Evolutionary conservation across 257 asterid species (phyloP), one percentile per base, ranked within the genome.

Genomic region (Nicotiana tabacum): DNA sequence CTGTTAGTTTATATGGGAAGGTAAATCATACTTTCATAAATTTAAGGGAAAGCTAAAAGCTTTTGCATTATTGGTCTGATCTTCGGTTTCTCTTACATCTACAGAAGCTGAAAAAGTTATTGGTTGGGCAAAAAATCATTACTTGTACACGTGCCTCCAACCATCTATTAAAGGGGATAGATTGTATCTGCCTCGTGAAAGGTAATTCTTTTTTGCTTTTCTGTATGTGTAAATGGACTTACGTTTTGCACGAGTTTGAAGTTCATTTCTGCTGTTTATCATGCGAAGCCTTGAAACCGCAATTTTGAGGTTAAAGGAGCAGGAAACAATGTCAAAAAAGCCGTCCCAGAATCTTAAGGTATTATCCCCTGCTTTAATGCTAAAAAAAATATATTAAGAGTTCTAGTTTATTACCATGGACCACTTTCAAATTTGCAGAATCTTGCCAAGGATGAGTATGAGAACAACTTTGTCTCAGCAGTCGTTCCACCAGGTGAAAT

Each of bases 401-500:
- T 81, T 78, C 80, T 60, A 27, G 64, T 0, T 74, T 51, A 51
- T 48, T 48, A 24, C 27, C 80, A 48, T 48, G 60, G 89, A 72
- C 89, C 66, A 35, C n/a, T 46, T 55, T 66, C 76, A 30, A 33
- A 70, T 77, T 83, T 87, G 90, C 92, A 96, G 99, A 93, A 87
- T 89, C 96, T 96, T 82, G 98, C 98, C 2, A 94, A 93, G 88
- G 98, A 96, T 89, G 99, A 96, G 91, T 96, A 93, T 18, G 99
- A 96, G 94, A 90, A 81, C 90, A 96, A 96, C 93, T 96, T 96
- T 78, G 90, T 94, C 83, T 94, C 99, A 29, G 91, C 99, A 66
- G 98, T 96, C 57, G 99, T 96, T 85, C 97, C 98, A 58, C 98
- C 98, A 2, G 97, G 94, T 27, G 99, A 96, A 91, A 92, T 94